Evolutionary conservation across 768 basidiomycete genomes (phyloP).

Genomic region (Mycena chlorophos): DNA sequence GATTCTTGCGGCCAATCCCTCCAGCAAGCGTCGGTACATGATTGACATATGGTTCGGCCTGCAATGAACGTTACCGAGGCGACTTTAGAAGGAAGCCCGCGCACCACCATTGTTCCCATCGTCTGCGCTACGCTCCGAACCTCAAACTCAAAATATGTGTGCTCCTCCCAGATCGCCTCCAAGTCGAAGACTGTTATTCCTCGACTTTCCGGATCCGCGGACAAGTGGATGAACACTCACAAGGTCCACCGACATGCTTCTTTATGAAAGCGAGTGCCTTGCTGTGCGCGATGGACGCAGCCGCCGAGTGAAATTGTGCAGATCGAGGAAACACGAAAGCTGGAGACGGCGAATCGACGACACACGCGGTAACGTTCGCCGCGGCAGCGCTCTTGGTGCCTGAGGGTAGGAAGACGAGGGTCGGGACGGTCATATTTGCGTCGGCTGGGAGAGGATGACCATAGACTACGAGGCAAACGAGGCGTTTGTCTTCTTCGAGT

Average conservation of each 20-base stretch:
- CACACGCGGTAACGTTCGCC: conserved; percentile 29
- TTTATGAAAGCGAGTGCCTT: conserved; percentile 48
- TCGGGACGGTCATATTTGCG: conserved; percentile 31
- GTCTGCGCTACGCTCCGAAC: conserved; percentile 50
- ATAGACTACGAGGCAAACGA: conserved; percentile 41
- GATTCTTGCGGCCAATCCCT: conserved; percentile 49
- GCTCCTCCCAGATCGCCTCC: conserved; percentile 63
- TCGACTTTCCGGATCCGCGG: background rate
- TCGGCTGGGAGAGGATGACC: conserved; percentile 27
- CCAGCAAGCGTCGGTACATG: conserved; percentile 62
- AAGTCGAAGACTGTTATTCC: conserved; percentile 43
- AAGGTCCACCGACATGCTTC: conserved; percentile 48
- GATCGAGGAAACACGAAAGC: conserved; percentile 47
- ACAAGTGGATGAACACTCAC: conserved; percentile 1
- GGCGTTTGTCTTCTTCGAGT: conserved; percentile 30
- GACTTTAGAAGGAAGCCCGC: conserved; percentile 17
- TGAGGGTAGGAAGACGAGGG: conserved; percentile 37
- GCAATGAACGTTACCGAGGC: background rate
- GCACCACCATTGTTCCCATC: conserved; percentile 58
- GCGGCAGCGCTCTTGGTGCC: conserved; percentile 25
- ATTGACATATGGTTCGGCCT: conserved; percentile 62
- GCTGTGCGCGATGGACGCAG: conserved; percentile 46
- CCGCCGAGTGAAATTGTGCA: conserved; percentile 40
- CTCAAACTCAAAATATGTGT: conserved; percentile 56
- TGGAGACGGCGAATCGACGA: conserved; percentile 34